These are phyloP conservation scores for Colletotrichum phormii DNA, from an alignment of 2,329 filamentous ascomycete species.

Conservation along the genomic window DNA sequence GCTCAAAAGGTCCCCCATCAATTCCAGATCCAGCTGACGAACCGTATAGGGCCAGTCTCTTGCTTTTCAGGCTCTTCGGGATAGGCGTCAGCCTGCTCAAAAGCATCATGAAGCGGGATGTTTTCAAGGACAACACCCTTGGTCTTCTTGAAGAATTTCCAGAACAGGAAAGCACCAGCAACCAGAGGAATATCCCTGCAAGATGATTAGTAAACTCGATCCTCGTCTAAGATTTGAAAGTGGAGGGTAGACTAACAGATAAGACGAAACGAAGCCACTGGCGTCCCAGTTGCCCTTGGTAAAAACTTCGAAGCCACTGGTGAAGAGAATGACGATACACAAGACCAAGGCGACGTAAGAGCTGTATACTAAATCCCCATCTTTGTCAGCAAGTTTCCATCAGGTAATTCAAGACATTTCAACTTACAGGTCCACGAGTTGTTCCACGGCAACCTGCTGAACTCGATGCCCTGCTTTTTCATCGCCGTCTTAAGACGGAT, in stretches of 20 bases:
- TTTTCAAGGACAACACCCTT: constrained; percentile 61
- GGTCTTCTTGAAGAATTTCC: constrained; percentile 75
- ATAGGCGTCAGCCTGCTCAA: constrained; percentile 57
- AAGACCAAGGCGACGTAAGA: constrained; percentile 71
- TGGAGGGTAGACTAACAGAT: constrained; percentile 64
- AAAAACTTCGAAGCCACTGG: constrained; percentile 76
- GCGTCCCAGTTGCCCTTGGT: constrained; percentile 70
- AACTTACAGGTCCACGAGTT: constrained; percentile 70
- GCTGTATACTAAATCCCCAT: constrained; percentile 59
- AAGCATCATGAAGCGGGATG: constrained; percentile 64
- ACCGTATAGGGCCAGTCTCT: constrained; percentile 42
- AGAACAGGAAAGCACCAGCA: constrained; percentile 65
- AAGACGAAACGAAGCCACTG: constrained; percentile 70
- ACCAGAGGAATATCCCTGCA: constrained; percentile 70
- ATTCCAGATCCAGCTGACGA: constrained; percentile 52
- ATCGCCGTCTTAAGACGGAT: constrained; percentile 67
- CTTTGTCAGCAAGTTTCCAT: background rate
- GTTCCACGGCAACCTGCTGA: constrained; percentile 68
- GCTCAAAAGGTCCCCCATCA: constrained; percentile 15
- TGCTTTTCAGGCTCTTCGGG: constrained; percentile 45
- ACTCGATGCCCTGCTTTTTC: constrained; percentile 58
- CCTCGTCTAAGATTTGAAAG: background rate
- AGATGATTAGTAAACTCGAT: constrained; percentile 30
- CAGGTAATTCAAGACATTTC: background rate
- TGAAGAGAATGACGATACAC: constrained; percentile 74